Evolutionary conservation across 805 yeast genomes (phyloP).

Genomic region (Starmera pachycereana): DNA sequence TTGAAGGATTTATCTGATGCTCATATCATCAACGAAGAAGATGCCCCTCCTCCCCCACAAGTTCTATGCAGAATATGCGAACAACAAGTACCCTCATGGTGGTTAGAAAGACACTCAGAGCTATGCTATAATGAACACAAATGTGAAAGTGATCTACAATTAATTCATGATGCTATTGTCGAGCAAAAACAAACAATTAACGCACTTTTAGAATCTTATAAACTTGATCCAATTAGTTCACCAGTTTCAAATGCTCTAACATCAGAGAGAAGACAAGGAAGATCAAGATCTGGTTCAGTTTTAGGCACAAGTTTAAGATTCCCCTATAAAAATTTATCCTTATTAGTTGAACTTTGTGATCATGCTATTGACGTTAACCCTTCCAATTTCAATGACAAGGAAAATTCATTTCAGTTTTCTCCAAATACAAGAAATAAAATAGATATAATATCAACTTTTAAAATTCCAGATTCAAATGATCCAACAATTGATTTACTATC

Average conservation of each 20-base stretch:
- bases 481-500: slow-evolving; percentile 53
- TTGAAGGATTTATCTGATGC: slow-evolving; percentile 52
- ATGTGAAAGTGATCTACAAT: slow-evolving; percentile 65
- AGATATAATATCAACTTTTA: slow-evolving; percentile 26
- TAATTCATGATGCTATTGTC: slow-evolving; percentile 60
- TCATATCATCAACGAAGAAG: slow-evolving; percentile 51
- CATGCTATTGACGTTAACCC: slow-evolving; percentile 66
- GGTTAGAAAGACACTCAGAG: slow-evolving; percentile 86
- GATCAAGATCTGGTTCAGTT: slow-evolving; percentile 33
- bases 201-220: slow-evolving; percentile 33
- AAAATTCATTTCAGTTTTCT: slow-evolving; percentile 29
- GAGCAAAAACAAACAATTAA: slow-evolving; percentile 55
- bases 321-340: slow-evolving; percentile 51
- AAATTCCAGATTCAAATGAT: slow-evolving; percentile 45
- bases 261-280: slow-evolving; percentile 13
- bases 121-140: slow-evolving; percentile 79
- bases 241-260: slow-evolving; percentile 9
- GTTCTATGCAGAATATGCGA: slow-evolving; percentile 92
- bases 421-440: slow-evolving; percentile 55
- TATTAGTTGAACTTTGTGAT: slow-evolving; percentile 57
- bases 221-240: slow-evolving; percentile 37
- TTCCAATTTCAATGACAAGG: slow-evolving; percentile 38
- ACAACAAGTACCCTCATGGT: slow-evolving; percentile 87
- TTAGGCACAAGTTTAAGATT: slow-evolving; percentile 31
- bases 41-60: slow-evolving; percentile 69